Conservation (phyloP, 1,284 basidiomycete species). For the Rhodotorula sp. region DNA sequence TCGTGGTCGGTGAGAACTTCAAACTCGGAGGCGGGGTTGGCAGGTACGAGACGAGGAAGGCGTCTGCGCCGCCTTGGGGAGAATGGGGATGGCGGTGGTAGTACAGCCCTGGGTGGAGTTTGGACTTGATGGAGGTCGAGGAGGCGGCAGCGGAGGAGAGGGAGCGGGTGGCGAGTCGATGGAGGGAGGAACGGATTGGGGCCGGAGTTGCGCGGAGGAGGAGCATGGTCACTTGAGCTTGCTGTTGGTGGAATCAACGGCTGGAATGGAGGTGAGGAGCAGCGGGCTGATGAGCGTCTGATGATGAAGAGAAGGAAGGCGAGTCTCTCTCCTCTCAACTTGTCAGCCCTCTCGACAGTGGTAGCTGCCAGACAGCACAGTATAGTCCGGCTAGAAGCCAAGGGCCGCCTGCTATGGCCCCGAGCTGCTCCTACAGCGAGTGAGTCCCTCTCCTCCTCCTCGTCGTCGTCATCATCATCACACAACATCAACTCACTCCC, state of each 20-base stretch:
- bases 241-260: background rate
- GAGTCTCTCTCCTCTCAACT: no score
- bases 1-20: slow-evolving; percentile 36
- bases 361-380: no score
- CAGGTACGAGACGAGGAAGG: slow-evolving; percentile 33
- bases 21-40: slow-evolving; percentile 21
- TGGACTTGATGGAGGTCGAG: slow-evolving; percentile 9
- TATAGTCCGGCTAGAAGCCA: background rate
- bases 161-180: background rate
- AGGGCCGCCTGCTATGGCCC: background rate
- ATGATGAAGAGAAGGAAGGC: no score
- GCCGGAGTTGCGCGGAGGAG: background rate
- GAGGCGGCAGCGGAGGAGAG: background rate
- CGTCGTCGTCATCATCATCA: background rate
- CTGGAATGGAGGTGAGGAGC: no score
- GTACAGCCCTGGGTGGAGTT: slow-evolving; percentile 28
- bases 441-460: background rate
- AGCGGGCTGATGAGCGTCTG: no score
- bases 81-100: slow-evolving; percentile 22
- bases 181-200: background rate
- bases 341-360: no score
- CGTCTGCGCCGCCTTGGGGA: background rate
- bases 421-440: slow-evolving; percentile 10
- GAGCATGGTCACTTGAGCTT: background rate
- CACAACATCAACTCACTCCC: background rate